Evolutionary conservation across 2,329 filamentous ascomycete species (phyloP).

Genomic region (Penicillium nordicum): DNA sequence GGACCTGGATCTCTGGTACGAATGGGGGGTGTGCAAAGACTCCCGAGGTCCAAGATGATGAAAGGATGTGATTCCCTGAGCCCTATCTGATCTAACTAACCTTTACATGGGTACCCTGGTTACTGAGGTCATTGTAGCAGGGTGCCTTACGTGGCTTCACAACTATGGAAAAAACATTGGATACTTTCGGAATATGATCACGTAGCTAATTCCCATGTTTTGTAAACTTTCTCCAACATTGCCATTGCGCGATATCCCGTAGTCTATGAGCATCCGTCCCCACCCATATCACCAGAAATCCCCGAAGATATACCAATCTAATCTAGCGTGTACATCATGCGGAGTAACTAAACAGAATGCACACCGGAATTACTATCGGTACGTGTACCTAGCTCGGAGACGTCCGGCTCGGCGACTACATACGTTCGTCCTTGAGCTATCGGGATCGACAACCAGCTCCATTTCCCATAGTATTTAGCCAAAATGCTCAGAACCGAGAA

Average conservation of each 20-base stretch:
- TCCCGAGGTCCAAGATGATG: background rate
- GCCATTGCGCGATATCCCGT: constrained; percentile 4
- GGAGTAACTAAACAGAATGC: background rate
- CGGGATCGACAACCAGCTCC: constrained; percentile 14
- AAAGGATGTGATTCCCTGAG: background rate
- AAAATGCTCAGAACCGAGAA: constrained; percentile 13
- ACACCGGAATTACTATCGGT: background rate
- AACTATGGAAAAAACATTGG: background rate
- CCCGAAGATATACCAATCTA: background rate
- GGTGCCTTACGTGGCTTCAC: background rate
- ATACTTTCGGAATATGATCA: background rate
- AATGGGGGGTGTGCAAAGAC: background rate
- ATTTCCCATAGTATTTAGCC: constrained; percentile 9
- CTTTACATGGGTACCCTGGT: background rate
- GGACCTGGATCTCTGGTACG: constrained; percentile 2
- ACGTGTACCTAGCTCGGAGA: background rate
- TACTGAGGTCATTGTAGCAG: background rate
- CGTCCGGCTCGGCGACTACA: background rate
- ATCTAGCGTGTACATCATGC: constrained; percentile 2
- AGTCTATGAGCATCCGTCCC: background rate
- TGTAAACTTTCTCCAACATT: background rate
- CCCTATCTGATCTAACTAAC: constrained; percentile 2
- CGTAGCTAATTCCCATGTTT: background rate
- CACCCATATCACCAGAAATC: background rate
- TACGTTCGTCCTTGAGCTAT: constrained; percentile 5